These are phyloP conservation scores for Nakazawaea ernobii DNA, from an alignment of 805 yeast genomes.

Conservation along the genomic window DNA sequence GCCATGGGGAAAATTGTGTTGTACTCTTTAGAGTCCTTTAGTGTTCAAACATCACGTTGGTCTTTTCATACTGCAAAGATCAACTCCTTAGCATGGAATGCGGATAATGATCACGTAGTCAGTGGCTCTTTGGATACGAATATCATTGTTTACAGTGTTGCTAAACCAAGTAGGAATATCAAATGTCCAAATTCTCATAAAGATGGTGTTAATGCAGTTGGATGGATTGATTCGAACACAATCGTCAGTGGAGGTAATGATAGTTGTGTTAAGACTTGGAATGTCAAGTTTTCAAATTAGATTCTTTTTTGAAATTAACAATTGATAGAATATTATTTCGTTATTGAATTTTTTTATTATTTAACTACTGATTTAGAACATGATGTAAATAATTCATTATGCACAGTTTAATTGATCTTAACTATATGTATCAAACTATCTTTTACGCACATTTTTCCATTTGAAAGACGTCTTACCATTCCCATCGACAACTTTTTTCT, in stretches of 20 bases:
- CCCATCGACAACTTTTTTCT: conserved; percentile 63
- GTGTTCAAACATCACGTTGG: conserved; percentile 84
- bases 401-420: no score
- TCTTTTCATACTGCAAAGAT: conserved; percentile 87
- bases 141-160: conserved; percentile 72
- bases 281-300: conserved; percentile 19
- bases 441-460: conserved; percentile 79
- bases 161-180: conserved; percentile 69
- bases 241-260: conserved; percentile 76
- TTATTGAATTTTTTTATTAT: background rate
- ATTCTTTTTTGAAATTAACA: background rate
- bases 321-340: no score
- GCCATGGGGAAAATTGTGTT: conserved; percentile 79
- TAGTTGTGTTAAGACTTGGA: conserved; percentile 76
- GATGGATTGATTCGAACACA: conserved; percentile 49
- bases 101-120: conserved; percentile 64
- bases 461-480: conserved; percentile 70
- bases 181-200: conserved; percentile 79
- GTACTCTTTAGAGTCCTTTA: conserved; percentile 47
- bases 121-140: conserved; percentile 84
- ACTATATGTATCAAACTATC: conserved; percentile 18
- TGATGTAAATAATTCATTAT: background rate
- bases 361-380: background rate
- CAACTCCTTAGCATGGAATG: conserved; percentile 72
- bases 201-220: conserved; percentile 73